phyloP scores from a whole-genome alignment of 768 basidiomycete genomes.

The Mycena amicta region DNA sequence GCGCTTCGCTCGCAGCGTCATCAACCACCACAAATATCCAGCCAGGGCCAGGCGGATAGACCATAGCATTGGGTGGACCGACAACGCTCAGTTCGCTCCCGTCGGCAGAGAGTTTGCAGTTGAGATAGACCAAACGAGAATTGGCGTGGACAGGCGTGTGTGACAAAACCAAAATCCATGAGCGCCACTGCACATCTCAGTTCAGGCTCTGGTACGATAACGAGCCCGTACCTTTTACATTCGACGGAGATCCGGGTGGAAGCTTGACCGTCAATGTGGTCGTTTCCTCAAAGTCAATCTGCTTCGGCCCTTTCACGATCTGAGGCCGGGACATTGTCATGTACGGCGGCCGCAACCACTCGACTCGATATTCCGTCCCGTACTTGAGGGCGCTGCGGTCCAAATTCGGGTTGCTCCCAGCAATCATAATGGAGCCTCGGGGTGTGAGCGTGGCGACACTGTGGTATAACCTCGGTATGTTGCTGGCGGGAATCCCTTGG shows the following conservation, averaged over 20 bases:
- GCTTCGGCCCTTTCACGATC: constrained; percentile 37
- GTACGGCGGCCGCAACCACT: constrained; percentile 85
- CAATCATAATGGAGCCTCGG: constrained; percentile 70
- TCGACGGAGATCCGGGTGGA: constrained; percentile 33
- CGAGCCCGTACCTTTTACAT: constrained; percentile 58
- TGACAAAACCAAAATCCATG: constrained; percentile 84
- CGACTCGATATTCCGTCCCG: constrained; percentile 87
- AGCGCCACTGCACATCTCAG: constrained; percentile 51
- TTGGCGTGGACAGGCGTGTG: constrained; percentile 78
- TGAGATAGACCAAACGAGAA: constrained; percentile 73
- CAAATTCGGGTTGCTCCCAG: constrained; percentile 83
- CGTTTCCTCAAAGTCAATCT: constrained; percentile 48
- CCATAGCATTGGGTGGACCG: constrained; percentile 61
- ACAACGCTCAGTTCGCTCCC: constrained; percentile 52
- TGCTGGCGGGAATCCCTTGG: constrained; percentile 60
- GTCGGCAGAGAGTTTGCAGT: constrained; percentile 40
- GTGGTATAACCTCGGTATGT: constrained; percentile 78
- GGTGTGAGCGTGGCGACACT: constrained; percentile 83
- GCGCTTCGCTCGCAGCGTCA: constrained; percentile 66
- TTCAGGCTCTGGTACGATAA: constrained; percentile 1
- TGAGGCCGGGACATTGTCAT: constrained; percentile 62
- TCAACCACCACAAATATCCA: constrained; percentile 71
- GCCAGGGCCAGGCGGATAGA: constrained; percentile 84
- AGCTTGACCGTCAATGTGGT: constrained; percentile 49
- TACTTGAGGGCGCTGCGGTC: constrained; percentile 74